These are phyloP conservation scores for Erythrophleum fordii DNA, from an alignment of 306 rosid genomes.

Conservation along the genomic window DNA sequence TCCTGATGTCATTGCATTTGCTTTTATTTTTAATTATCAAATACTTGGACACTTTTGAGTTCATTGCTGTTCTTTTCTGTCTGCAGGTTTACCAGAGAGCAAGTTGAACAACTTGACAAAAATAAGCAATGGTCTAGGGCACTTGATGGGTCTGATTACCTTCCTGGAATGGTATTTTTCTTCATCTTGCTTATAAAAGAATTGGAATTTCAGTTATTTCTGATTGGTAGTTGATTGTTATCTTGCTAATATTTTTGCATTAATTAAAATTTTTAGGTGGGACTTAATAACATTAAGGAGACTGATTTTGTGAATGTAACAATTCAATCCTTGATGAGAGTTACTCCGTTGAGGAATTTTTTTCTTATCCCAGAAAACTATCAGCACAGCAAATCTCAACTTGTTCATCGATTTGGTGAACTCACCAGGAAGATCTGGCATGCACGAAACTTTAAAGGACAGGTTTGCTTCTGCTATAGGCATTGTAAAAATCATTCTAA, in stretches of 20 bases:
- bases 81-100: constrained; percentile 76
- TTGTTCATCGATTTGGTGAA: constrained; percentile 96
- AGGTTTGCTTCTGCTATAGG: constrained; percentile 58
- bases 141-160: constrained; percentile 98
- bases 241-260: constrained; percentile 31
- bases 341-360: constrained; percentile 89
- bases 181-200: constrained; percentile 18
- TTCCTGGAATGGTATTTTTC: constrained; percentile 92
- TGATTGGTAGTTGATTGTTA: constrained; percentile 16
- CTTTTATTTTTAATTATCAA: constrained; percentile 2
- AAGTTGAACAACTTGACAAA: constrained; percentile 84
- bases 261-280: constrained; percentile 60
- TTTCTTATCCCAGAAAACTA: constrained; percentile 91
- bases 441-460: constrained; percentile 95
- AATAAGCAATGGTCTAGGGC: constrained; percentile 98
- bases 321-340: constrained; percentile 95
- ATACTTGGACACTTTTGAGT: constrained; percentile 14
- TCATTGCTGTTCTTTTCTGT: constrained; percentile 26
- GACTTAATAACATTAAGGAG: constrained; percentile 95
- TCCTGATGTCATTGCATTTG: constrained; percentile 3
- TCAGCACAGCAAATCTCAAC: constrained; percentile 81
- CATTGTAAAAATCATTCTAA: constrained; percentile 6
- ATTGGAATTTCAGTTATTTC: constrained; percentile 14
- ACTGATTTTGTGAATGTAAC: constrained; percentile 98
- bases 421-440: constrained; percentile 99